Evolutionary conservation across 768 basidiomycete genomes (phyloP).

Genomic region (Artomyces pyxidatus): DNA sequence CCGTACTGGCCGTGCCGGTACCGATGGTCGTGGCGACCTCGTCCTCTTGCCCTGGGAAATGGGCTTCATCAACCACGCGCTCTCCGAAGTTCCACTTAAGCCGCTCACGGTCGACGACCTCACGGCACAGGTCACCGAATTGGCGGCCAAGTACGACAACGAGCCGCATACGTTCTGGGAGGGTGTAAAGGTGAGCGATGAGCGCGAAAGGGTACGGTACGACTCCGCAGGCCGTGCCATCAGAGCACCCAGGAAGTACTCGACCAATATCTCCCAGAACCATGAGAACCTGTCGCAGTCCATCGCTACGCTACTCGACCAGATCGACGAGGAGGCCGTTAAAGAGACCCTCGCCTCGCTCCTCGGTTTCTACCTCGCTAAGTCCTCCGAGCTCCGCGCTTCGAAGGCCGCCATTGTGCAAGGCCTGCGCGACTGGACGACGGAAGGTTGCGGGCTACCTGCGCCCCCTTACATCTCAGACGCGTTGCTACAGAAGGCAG

Average conservation of each 20-base stretch:
- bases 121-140: conserved; percentile 32
- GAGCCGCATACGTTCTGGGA: conserved; percentile 31
- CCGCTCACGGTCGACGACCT: conserved; percentile 44
- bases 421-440: conserved; percentile 13
- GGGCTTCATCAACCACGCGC: conserved; percentile 52
- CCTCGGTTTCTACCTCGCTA: conserved; percentile 12
- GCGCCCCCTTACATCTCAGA: conserved; percentile 7
- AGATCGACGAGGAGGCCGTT: conserved; percentile 7
- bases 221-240: background rate
- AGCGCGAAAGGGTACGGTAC: background rate
- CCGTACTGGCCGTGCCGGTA: conserved; percentile 66
- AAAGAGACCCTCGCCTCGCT: conserved; percentile 12
- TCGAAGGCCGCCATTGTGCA: conserved; percentile 2
- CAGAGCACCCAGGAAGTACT: conserved; percentile 11
- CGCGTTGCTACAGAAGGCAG: conserved; percentile 8
- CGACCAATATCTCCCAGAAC: conserved; percentile 6
- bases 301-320: conserved; percentile 6
- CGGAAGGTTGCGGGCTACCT: conserved; percentile 9
- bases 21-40: conserved; percentile 65
- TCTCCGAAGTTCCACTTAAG: conserved; percentile 65
- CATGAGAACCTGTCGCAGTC: conserved; percentile 15
- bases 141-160: conserved; percentile 42
- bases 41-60: conserved; percentile 76
- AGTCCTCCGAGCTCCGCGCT: conserved; percentile 4
- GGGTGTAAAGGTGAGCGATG: background rate